These are phyloP conservation scores for Vigna reflexopilosa DNA, from an alignment of 306 rosid species.

Conservation along the genomic window DNA sequence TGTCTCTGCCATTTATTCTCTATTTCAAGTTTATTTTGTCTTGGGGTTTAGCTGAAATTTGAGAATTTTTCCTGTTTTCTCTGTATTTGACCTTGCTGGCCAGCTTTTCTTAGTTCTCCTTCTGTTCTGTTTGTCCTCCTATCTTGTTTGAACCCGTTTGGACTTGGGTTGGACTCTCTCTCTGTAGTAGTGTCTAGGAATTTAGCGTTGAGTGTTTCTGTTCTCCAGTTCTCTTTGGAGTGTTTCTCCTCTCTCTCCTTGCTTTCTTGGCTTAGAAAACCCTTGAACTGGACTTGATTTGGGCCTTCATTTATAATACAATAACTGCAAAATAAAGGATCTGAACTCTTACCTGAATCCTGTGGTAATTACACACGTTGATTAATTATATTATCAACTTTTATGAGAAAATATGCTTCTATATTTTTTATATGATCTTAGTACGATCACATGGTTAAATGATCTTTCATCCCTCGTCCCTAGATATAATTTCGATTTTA, in stretches of 20 bases:
- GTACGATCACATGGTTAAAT: neutral
- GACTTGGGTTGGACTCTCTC: neutral
- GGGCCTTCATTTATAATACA: neutral
- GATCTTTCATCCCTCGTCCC: neutral
- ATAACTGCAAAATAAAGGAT: neutral
- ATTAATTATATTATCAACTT: neutral
- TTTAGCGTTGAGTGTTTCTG: neutral
- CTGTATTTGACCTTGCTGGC: neutral
- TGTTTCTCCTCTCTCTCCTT: neutral
- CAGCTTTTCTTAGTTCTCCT: neutral
- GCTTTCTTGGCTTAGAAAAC: neutral
- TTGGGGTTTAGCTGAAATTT: neutral
- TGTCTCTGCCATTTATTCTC: constrained; percentile 7
- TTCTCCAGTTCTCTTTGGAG: neutral
- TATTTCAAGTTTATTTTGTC: neutral
- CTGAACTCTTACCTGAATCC: neutral
- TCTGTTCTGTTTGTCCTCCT: neutral
- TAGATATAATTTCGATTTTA: neutral
- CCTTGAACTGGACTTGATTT: neutral
- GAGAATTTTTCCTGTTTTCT: neutral
- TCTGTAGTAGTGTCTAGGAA: neutral
- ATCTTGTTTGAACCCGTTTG: constrained; percentile 3
- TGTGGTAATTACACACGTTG: neutral
- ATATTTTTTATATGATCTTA: neutral
- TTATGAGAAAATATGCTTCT: neutral